Evolutionary conservation across 352 stramenopile species (phyloP).

Genomic region (Pythium pyrilobum): DNA sequence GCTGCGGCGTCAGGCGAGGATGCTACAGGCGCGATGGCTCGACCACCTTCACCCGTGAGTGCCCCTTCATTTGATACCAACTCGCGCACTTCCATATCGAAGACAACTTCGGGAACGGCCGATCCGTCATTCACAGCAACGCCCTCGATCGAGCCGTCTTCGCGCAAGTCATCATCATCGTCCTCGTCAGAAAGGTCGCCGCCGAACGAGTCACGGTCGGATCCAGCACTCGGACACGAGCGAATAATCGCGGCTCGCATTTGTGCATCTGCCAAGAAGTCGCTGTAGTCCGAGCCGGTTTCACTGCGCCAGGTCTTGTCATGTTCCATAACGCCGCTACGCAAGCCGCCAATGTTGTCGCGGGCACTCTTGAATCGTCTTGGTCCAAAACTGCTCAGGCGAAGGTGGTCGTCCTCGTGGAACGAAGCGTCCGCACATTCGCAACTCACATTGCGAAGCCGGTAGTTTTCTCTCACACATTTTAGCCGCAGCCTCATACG

Average conservation of each 20-base stretch:
- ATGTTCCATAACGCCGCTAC: slow-evolving; percentile 26
- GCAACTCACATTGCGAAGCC: slow-evolving; percentile 58
- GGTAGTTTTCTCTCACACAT: slow-evolving; percentile 53
- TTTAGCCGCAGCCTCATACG: slow-evolving; percentile 76
- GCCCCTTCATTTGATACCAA: neutral
- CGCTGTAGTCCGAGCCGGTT: slow-evolving; percentile 67
- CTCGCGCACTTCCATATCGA: slow-evolving; percentile 19
- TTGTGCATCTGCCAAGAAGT: slow-evolving; percentile 71
- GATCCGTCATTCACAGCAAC: neutral
- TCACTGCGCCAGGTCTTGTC: slow-evolving; percentile 69
- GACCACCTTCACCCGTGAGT: neutral
- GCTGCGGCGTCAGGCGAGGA: neutral
- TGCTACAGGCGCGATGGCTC: too few relatives aligned
- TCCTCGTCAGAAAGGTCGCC: slow-evolving; percentile 39
- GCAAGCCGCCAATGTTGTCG: slow-evolving; percentile 24
- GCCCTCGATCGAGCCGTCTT: slow-evolving; percentile 10
- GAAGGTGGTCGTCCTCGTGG: slow-evolving; percentile 27
- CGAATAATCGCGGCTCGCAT: slow-evolving; percentile 74
- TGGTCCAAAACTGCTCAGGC: slow-evolving; percentile 15
- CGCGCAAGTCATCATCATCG: slow-evolving; percentile 31
- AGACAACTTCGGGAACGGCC: neutral
- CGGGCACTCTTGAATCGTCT: slow-evolving; percentile 17
- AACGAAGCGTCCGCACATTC: slow-evolving; percentile 43
- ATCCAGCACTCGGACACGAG: slow-evolving; percentile 55
- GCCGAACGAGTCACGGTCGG: slow-evolving; percentile 29